Base-by-base conservation (phyloP, 495 filamentous ascomycete genomes). In the Tirmania nivea region DNA sequence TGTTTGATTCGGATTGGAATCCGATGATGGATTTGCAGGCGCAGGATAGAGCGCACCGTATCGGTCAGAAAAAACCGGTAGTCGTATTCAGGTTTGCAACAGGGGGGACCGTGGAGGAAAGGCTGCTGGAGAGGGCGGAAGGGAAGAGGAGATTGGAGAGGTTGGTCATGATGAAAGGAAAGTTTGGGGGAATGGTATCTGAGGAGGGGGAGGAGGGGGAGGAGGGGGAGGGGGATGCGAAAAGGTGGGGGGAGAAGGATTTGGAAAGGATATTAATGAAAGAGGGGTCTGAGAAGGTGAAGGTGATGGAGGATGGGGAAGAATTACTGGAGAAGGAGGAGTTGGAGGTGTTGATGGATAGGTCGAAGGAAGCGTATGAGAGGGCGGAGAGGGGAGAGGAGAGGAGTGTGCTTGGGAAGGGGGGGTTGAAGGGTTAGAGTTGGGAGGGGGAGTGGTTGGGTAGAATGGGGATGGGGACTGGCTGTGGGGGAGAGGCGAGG, bases 1-100 rank as follows among this genome's bases (percentile, higher is more conserved):
- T 85, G 12, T 85, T 77, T 59, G 81, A 85, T 63, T 78, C 77
- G 34, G 90, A 97, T 66, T 97, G 90, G 89, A 97, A 97, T 63
- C 90, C 90, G 0, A 90, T 96, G 66, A 86, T 93, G 62, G 90
- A 97, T 67, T 73, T 97, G 14, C 90, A 97, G 65, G 90, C 90
- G 0, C 86, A 94, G 66, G 90, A 97, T 60, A 83, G 90, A 17
- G 86, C 83, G 1, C 90, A 97, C 63, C 78, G 90, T 35, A 96
- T 97, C 51, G 90, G 90, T 0, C 90, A 97, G 64, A 94, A 78
- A 35, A 75, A 79, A 19, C 88, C 88, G 0, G 90, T 97, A 8
- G 76, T 97, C 19, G 80, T 97, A n/a, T 97, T 90, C 68, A 83
- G 90, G 7, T 76, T 97, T 12, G 90, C 90, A 0, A 97, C 90